Evolutionary conservation across 257 asterid species (phyloP).

Genomic region (Handroanthus guayacan): DNA sequence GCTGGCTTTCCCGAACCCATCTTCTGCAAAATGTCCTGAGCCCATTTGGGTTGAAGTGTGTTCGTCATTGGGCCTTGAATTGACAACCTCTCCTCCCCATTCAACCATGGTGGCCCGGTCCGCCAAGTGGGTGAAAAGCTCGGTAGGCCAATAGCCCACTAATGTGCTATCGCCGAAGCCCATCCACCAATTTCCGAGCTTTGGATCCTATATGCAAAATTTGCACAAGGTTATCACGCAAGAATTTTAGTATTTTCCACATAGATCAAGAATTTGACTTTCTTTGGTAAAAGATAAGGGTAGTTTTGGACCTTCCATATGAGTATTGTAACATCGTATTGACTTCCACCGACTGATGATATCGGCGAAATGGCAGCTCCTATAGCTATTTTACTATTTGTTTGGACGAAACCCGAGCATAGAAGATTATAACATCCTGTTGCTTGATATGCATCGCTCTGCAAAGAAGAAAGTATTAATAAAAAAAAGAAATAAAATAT

Average conservation of each 20-base stretch:
- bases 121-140: constrained; percentile 80
- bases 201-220: constrained; percentile 65
- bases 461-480: neutral
- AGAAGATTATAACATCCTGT: constrained; percentile 92
- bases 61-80: constrained; percentile 62
- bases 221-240: neutral
- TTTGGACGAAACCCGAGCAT: constrained; percentile 89
- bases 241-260: neutral
- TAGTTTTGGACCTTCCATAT: constrained; percentile 77
- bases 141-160: constrained; percentile 97
- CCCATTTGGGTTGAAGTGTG: constrained; percentile 97
- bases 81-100: constrained; percentile 94
- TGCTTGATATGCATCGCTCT: constrained; percentile 93
- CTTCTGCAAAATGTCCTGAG: constrained; percentile 80
- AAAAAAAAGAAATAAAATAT: neutral
- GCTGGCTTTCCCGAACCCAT: constrained; percentile 75
- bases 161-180: constrained; percentile 77
- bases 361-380: constrained; percentile 94
- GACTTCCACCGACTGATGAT: constrained; percentile 56
- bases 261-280: neutral
- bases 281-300: neutral
- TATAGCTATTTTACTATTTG: constrained; percentile 79
- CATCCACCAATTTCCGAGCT: constrained; percentile 98
- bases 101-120: constrained; percentile 93
- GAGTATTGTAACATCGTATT: constrained; percentile 81